Base-by-base conservation (phyloP, 73 alveolate species). In the Paramecium tetraurelia region DNA sequence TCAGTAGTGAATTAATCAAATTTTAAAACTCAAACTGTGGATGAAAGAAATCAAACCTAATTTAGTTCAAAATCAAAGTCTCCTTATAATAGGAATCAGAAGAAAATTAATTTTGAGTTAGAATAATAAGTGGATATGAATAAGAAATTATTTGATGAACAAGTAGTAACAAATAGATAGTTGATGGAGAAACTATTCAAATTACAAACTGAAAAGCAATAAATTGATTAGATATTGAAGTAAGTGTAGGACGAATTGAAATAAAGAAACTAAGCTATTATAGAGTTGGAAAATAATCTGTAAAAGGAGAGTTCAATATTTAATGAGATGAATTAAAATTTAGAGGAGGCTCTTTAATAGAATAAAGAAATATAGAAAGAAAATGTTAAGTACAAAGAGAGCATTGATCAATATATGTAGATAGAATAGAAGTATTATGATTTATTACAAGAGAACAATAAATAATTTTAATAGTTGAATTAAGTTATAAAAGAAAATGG, bases 1-100 rank as follows among this genome's bases (percentile, higher is more conserved):
- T 27, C 50, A 68, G 84, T 20, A 1, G 33, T 44, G 11, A 40
- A 36, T 75, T 35, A 75, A 21, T 31, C 41, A 4, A 75, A 36
- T 33, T 21, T 21, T 36, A 75, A 75, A 31, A 75, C 59, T 35
- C 38, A 31, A 31, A 21, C 46, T 7, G 40, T 75, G 5, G 87
- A 75, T 16, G 87, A 75, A 36, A 33, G 87, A 20, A 36, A 33
- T 33, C 16, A 36, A 21, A 75, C 87, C 7, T 33, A 33, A 75
- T 36, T 31, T 20, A 75, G 87, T 40, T 75, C 87, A 18, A 75
- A 75, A 75, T 75, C 87, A 33, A 75, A 75, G 68, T 75, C 87
- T 40, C 87, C 87, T 40, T 75, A 16, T 75, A 36, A 40, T 75
- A 75, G 59, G 35, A 36, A 21, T 33, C 8, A 36, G 38, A 36